Evolutionary conservation across 805 yeast genomes (phyloP).

Genomic region (Myxozyma nipponensis): DNA sequence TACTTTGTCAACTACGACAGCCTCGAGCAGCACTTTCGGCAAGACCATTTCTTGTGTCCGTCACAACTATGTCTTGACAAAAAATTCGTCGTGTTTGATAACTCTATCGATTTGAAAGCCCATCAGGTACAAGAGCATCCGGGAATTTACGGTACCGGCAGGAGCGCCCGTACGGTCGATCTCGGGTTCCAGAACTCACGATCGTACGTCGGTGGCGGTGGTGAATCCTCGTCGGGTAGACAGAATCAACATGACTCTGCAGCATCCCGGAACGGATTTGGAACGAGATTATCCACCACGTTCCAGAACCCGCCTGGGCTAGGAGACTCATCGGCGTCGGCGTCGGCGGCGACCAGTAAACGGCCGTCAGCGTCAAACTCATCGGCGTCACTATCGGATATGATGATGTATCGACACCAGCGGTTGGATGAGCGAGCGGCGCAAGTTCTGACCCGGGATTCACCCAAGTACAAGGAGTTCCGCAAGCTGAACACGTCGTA

Average conservation of each 20-base stretch:
- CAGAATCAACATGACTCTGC: background rate
- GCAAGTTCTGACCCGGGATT: slow-evolving; percentile 10
- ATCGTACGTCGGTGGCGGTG: background rate
- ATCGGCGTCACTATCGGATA: background rate
- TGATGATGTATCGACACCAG: slow-evolving; percentile 1
- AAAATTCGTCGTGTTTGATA: slow-evolving; percentile 86
- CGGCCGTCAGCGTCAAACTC: background rate
- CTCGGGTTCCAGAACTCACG: slow-evolving; percentile 10
- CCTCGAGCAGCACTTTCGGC: slow-evolving; percentile 68
- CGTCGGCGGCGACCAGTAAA: background rate
- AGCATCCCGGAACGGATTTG: slow-evolving; percentile 6
- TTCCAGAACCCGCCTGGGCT: background rate
- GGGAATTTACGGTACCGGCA: slow-evolving; percentile 42
- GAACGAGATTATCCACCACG: slow-evolving; percentile 8
- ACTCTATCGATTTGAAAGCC: slow-evolving; percentile 78
- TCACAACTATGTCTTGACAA: slow-evolving; percentile 77
- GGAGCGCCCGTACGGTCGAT: slow-evolving; percentile 21
- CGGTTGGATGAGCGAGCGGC: slow-evolving; percentile 25
- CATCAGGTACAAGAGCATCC: slow-evolving; percentile 85
- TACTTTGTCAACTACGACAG: slow-evolving; percentile 75
- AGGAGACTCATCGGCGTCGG: background rate
- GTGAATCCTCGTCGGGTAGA: background rate
- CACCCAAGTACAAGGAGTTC: slow-evolving; percentile 10
- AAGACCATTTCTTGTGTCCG: slow-evolving; percentile 71
- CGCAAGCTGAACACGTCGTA: slow-evolving; percentile 9